Conservation (phyloP, 1,284 basidiomycete genomes). For the Leccinum fuscescens region DNA sequence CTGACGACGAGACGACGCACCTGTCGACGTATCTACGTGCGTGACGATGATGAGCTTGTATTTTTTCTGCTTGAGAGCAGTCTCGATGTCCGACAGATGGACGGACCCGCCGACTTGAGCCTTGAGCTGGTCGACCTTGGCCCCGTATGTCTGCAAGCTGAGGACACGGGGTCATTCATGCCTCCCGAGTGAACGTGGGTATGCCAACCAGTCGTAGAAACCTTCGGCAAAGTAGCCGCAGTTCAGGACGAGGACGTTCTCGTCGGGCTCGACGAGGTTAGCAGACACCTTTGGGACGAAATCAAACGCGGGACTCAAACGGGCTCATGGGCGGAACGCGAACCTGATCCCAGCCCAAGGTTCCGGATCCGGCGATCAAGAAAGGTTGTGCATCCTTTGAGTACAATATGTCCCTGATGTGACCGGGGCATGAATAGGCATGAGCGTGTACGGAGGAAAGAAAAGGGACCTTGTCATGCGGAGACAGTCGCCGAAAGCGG, state of each 20-base stretch:
- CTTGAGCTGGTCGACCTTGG: constrained; percentile 83
- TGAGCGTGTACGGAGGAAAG: neutral
- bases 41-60: constrained; percentile 94
- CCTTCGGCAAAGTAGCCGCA: constrained; percentile 90
- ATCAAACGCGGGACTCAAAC: neutral
- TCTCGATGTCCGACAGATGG: constrained; percentile 59
- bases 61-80: constrained; percentile 77
- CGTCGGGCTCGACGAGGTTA: constrained; percentile 81
- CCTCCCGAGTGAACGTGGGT: neutral
- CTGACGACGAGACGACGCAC: constrained; percentile 32
- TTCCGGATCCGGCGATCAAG: constrained; percentile 91
- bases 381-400: constrained; percentile 82
- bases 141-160: constrained; percentile 87
- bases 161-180: constrained; percentile 1
- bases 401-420: constrained; percentile 67
- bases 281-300: constrained; percentile 56
- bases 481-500: constrained; percentile 88
- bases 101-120: constrained; percentile 84
- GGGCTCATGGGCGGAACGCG: constrained; percentile 6
- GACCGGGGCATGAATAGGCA: neutral
- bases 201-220: constrained; percentile 73
- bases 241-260: constrained; percentile 80
- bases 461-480: constrained; percentile 70
- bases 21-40: constrained; percentile 92
- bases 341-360: constrained; percentile 89